A percentile compares a stretch with the other conserved stretches of the same genome.
Evolutionary conservation across 2,329 filamentous ascomycete species (phyloP).

Genomic region (Magnaporthiopsis incrustans): DNA sequence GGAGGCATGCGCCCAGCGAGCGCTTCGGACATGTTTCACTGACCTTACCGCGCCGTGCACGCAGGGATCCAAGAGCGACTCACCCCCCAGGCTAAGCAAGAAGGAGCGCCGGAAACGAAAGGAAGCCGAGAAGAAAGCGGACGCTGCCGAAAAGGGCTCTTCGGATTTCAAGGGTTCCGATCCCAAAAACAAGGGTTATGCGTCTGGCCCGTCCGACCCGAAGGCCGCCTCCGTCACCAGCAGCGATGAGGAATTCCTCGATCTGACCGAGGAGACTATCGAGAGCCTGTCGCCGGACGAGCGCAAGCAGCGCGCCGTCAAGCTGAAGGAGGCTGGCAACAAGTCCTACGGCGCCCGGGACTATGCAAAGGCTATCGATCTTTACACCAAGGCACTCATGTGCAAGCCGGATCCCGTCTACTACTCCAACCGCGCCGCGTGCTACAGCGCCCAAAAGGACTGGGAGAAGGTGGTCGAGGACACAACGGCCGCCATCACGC

Average conservation of each 20-base stretch:
- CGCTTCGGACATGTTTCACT: neutral
- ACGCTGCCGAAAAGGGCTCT: constrained; percentile 20
- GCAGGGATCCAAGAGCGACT: constrained; percentile 29
- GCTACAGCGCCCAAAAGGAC: constrained; percentile 85
- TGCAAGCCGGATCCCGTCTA: constrained; percentile 97
- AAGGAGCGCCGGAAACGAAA: constrained; percentile 86
- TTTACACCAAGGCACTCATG: constrained; percentile 92
- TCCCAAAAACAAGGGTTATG: neutral
- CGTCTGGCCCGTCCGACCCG: constrained; percentile 27
- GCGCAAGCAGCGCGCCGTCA: constrained; percentile 77
- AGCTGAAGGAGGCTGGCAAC: constrained; percentile 92
- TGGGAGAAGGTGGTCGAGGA: constrained; percentile 98
- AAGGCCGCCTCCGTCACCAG: constrained; percentile 46
- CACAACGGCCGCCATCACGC: constrained; percentile 85
- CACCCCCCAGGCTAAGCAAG: constrained; percentile 69
- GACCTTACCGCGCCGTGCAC: neutral
- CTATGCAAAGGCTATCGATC: constrained; percentile 85
- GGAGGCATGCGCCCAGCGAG: neutral
- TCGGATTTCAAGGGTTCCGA: constrained; percentile 4
- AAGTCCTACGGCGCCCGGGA: constrained; percentile 93
- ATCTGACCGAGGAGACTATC: constrained; percentile 53
- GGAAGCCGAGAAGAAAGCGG: constrained; percentile 54
- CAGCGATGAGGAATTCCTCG: constrained; percentile 59
- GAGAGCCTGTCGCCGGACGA: constrained; percentile 50
- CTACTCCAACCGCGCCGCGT: constrained; percentile 97